Percentiles rank a stretch among this genome's conserved stretches.
Conservation (phyloP, 148 eudicot species). For the Oxyria digyna region DNA sequence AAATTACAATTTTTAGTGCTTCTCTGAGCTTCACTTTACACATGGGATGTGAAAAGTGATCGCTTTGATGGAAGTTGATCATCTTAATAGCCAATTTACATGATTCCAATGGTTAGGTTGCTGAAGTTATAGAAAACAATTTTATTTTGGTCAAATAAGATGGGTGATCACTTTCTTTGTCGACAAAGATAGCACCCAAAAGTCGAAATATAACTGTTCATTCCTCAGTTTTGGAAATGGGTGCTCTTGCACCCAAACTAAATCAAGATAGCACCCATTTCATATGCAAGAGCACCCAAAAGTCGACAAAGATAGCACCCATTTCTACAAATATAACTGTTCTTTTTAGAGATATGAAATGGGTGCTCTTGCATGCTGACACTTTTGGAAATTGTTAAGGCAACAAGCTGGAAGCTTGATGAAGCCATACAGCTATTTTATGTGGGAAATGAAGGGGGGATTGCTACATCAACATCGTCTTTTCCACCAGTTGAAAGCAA, state of each 20-base stretch:
- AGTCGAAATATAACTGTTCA: too few species aligned
- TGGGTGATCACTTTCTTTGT: too few species aligned
- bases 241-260: too few species aligned
- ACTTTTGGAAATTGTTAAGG: conserved; percentile 32
- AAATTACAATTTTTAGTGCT: not conserved
- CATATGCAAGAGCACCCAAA: too few species aligned
- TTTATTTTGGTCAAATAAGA: not conserved
- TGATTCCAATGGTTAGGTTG: not conserved
- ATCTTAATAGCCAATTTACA: not conserved
- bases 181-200: too few species aligned
- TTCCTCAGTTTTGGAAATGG: too few species aligned
- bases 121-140: not conserved
- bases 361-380: not conserved
- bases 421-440: conserved; percentile 94
- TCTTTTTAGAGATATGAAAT: not conserved
- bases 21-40: too few species aligned
- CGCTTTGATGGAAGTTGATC: too few species aligned
- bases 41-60: too few species aligned
- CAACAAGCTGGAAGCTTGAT: conserved; percentile 96
- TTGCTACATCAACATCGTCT: conserved; percentile 21
- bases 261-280: too few species aligned
- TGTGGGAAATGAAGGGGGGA: conserved; percentile 68
- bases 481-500: conserved; percentile 35
- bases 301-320: too few species aligned
- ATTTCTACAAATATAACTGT: not conserved